A percentile compares a stretch with the other conserved stretches of the same genome.
Conservation (phyloP, 176 grass and related monocot species). For the Secale cereale region DNA sequence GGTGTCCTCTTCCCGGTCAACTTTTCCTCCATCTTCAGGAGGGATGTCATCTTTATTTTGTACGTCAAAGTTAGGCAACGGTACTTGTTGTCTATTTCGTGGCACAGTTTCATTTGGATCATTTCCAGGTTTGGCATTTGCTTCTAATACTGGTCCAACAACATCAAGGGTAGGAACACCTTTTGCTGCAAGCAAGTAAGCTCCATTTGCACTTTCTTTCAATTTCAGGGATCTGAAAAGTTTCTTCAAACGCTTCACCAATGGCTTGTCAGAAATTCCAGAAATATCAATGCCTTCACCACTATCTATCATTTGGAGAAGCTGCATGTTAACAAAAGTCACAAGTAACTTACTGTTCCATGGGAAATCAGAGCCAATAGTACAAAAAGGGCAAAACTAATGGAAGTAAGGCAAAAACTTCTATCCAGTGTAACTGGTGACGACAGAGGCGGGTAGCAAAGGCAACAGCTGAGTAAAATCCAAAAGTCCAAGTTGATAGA, state of each 20-base stretch:
- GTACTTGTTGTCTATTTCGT: conserved; percentile 22
- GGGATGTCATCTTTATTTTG: conserved; percentile 31
- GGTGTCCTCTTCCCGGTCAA: conserved; percentile 41
- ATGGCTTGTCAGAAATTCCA: conserved; percentile 71
- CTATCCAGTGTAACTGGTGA: background rate
- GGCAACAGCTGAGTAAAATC: background rate
- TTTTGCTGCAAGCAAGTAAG: conserved; percentile 67
- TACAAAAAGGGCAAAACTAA: background rate
- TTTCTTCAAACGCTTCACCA: conserved; percentile 71
- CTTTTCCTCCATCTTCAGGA: conserved; percentile 17
- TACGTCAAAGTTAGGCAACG: conserved; percentile 24
- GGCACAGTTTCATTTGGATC: conserved; percentile 15
- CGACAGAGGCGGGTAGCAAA: background rate
- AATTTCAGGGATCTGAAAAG: conserved; percentile 79
- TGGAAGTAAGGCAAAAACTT: background rate
- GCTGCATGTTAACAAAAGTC: conserved; percentile 41
- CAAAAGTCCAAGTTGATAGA: background rate
- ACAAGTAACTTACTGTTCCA: background rate
- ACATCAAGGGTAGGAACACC: conserved; percentile 59
- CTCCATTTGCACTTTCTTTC: conserved; percentile 59
- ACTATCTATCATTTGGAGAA: conserved; percentile 96
- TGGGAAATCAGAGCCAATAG: background rate
- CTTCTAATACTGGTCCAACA: conserved; percentile 42
- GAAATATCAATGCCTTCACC: conserved; percentile 85
- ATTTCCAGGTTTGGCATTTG: conserved; percentile 21